phyloP scores from a whole-genome alignment of 345 rosid genomes.

The Melaleuca quinquenervia region DNA sequence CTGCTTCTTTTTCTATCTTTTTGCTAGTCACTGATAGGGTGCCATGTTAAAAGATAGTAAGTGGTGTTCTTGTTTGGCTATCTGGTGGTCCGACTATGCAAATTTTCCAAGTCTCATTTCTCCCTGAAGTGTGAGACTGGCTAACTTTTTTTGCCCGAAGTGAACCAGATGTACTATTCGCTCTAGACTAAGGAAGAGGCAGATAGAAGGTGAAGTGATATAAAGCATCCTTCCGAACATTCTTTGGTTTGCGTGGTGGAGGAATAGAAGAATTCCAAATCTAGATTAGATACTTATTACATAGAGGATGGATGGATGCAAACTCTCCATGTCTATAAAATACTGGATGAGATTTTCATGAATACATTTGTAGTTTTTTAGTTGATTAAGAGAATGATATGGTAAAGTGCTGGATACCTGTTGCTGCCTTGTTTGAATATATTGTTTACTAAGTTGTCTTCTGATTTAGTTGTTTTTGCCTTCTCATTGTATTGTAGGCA shows the following conservation, averaged over 20 bases:
- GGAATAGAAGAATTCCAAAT: background rate
- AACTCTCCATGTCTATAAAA: background rate
- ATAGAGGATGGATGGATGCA: background rate
- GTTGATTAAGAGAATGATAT: background rate
- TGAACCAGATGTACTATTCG: background rate
- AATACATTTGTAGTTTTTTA: background rate
- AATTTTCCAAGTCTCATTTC: background rate
- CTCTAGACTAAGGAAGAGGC: background rate
- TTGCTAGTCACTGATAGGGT: background rate
- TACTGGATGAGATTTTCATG: background rate
- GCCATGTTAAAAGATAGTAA: background rate
- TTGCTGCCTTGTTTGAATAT: background rate
- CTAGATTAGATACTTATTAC: background rate
- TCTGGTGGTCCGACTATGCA: background rate
- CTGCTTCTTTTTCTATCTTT: too few relatives aligned
- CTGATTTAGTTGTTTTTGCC: background rate
- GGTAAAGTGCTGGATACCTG: background rate
- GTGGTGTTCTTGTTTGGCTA: background rate
- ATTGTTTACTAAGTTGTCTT: background rate
- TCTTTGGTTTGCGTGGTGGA: background rate
- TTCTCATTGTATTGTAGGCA: slow-evolving; percentile 37
- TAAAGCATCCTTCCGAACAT: background rate
- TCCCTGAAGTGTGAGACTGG: background rate
- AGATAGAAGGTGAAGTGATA: background rate
- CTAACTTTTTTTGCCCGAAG: background rate